Base-by-base conservation (phyloP, 129 eudicot genomes). In the Tagetes patula region DNA sequence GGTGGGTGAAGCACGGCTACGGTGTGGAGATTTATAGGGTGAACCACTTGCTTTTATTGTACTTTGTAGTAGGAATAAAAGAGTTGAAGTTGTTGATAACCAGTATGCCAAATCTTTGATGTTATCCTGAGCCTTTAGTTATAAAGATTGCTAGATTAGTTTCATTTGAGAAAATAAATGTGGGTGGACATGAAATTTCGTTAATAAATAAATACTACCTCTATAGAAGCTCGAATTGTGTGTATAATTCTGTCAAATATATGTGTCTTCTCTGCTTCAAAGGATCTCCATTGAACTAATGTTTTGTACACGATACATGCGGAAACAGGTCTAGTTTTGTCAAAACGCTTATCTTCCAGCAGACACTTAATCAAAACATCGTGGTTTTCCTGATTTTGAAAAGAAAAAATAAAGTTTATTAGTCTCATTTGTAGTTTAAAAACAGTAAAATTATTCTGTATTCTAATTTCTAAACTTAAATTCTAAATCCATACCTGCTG, bases 231-330 rank as follows among this genome's bases (percentile, higher is more conserved):
- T 68, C 90, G 88, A 62, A 95, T 86, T 60, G 96, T 78, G 69
- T 86, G 96, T 81, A 95, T 88, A 64, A 95, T 88, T 79, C 91
- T 91, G 55, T 90, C 99, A 79, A 90, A 95, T 50, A 95, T 91
- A 71, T 71, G 85, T 53, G 97, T 95, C 85, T 91, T 95, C 39
- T 95, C 97, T 71, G 96, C 99, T 67, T 95, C 99, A 77, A 95
- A 91, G 70, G 99, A 95, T 83, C 99, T 88, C 99, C 99, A 95
- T 32, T 95, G 99, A 58, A 95, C 79, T 75, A 95, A 90, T 82
- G 95, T 79, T 87, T 88, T 95, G 84, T 85, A 90, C 77, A 90
- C 89, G 3, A 86, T 78, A 56, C 97, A 90, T 40, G 99, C 99
- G 60, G 96, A 90, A 83, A 90, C 86, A 45, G 99, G 96, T 77